Percentiles rank a stretch among this genome's conserved stretches.
These are phyloP conservation scores for Blumeria hordei DNA, from an alignment of 2,329 filamentous ascomycete genomes.

Conservation along the genomic window DNA sequence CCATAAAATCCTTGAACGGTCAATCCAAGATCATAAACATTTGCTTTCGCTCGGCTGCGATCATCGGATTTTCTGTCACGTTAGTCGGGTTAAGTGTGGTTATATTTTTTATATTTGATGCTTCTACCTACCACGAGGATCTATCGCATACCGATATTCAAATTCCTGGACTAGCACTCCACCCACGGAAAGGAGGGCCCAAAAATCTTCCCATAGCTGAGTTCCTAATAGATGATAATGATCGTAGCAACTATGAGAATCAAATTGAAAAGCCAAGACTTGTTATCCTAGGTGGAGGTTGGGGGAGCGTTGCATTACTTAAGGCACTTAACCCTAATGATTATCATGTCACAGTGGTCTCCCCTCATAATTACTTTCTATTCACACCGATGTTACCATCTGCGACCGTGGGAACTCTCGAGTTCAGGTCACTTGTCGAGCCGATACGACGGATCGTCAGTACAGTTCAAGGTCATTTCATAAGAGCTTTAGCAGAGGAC, in stretches of 20 bases:
- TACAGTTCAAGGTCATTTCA: slow-evolving; percentile 62
- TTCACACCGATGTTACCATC: slow-evolving; percentile 97
- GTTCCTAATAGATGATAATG: slow-evolving; percentile 70
- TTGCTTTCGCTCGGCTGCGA: slow-evolving; percentile 44
- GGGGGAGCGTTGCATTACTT: slow-evolving; percentile 78
- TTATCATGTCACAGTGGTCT: slow-evolving; percentile 89
- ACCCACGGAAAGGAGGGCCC: slow-evolving; percentile 60
- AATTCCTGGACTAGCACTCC: slow-evolving; percentile 64
- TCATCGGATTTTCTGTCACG: slow-evolving; percentile 50
- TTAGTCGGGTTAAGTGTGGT: slow-evolving; percentile 45
- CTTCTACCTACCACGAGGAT: slow-evolving; percentile 64
- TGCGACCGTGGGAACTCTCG: slow-evolving; percentile 85
- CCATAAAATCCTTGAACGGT: too few species aligned
- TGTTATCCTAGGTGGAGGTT: slow-evolving; percentile 81
- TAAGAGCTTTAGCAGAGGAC: slow-evolving; percentile 68
- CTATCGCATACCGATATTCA: slow-evolving; percentile 44
- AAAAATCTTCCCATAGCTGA: slow-evolving; percentile 90
- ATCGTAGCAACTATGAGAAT: slow-evolving; percentile 40
- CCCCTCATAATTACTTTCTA: slow-evolving; percentile 86
- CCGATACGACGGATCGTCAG: slow-evolving; percentile 68
- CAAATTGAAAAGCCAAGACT: slow-evolving; percentile 77
- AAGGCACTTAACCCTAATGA: slow-evolving; percentile 78
- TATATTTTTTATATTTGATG: slow-evolving; percentile 84
- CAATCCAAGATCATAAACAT: slow-evolving; percentile 24
- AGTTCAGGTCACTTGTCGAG: slow-evolving; percentile 75